phyloP scores from a whole-genome alignment of 306 rosid species.

The Leucaena leucocephala region DNA sequence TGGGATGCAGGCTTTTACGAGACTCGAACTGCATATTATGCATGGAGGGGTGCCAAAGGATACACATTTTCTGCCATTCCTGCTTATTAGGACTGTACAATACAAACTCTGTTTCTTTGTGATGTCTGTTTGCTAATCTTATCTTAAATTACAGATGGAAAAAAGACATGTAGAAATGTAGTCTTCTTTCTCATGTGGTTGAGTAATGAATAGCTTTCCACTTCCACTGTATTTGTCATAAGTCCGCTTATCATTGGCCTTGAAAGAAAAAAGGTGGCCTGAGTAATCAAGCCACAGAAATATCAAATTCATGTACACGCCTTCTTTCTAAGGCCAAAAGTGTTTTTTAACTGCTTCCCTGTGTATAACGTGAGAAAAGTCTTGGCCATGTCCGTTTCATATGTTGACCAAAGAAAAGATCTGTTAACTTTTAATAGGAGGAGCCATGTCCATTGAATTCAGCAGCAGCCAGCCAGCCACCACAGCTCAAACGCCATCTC shows the following conservation, averaged over 20 bases:
- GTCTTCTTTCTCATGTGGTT: conserved; percentile 22
- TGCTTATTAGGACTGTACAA: conserved; percentile 59
- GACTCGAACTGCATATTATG: conserved; percentile 88
- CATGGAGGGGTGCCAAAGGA: conserved; percentile 93
- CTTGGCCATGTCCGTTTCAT: not conserved
- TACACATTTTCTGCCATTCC: conserved; percentile 89
- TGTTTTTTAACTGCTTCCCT: not conserved
- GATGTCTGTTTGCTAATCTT: conserved; percentile 25
- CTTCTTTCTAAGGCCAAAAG: not conserved
- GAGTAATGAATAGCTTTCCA: conserved; percentile 17
- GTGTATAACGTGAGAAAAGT: not conserved
- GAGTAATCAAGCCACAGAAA: not conserved
- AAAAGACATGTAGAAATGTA: conserved; percentile 27
- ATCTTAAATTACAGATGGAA: conserved; percentile 9
- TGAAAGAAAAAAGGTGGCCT: not conserved
- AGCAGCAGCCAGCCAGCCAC: not conserved
- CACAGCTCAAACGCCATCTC: conserved; percentile 2
- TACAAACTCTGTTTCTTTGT: conserved; percentile 5
- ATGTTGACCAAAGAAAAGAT: not conserved
- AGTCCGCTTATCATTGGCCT: not conserved
- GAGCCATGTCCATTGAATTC: conserved; percentile 19
- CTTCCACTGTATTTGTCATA: not conserved
- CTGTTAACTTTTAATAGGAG: not conserved
- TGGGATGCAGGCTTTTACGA: conserved; percentile 82
- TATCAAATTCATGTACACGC: not conserved